Conservation (phyloP, 2,329 filamentous ascomycete genomes). For the Colletotrichum scovillei region DNA sequence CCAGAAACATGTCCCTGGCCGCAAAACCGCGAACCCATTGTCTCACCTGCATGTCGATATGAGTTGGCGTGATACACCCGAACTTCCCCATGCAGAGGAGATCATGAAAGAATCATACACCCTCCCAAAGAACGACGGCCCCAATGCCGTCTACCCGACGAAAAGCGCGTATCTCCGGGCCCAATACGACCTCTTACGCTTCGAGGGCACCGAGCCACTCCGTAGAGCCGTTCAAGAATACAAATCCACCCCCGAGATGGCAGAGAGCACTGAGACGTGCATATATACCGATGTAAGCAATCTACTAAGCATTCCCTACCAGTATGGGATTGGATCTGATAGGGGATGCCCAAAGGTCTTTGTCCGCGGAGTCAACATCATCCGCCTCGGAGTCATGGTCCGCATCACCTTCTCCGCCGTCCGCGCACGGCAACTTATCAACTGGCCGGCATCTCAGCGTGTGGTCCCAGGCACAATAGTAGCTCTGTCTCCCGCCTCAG, state of each 20-base stretch:
- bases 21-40: too few species aligned
- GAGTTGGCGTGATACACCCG: conserved; percentile 49
- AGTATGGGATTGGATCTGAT: neutral
- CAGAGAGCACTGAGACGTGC: conserved; percentile 67
- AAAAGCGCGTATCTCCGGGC: conserved; percentile 75
- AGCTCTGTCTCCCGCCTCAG: conserved; percentile 61
- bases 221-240: conserved; percentile 73
- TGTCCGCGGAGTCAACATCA: conserved; percentile 4
- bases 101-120: conserved; percentile 52
- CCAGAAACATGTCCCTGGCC: neutral
- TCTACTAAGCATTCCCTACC: neutral
- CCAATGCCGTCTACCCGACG: conserved; percentile 67
- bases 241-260: conserved; percentile 61
- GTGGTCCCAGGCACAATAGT: conserved; percentile 65
- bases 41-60: neutral
- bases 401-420: conserved; percentile 77
- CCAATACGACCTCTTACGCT: conserved; percentile 81
- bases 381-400: conserved; percentile 69
- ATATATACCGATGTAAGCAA: conserved; percentile 76
- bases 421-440: conserved; percentile 72
- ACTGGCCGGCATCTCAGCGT: conserved; percentile 68
- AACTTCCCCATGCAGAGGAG: conserved; percentile 66
- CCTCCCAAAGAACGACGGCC: conserved; percentile 62
- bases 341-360: neutral
- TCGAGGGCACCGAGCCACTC: conserved; percentile 78